These are phyloP conservation scores for Plasmodium ovale DNA, from an alignment of 169 alveolate species.

Conservation along the genomic window DNA sequence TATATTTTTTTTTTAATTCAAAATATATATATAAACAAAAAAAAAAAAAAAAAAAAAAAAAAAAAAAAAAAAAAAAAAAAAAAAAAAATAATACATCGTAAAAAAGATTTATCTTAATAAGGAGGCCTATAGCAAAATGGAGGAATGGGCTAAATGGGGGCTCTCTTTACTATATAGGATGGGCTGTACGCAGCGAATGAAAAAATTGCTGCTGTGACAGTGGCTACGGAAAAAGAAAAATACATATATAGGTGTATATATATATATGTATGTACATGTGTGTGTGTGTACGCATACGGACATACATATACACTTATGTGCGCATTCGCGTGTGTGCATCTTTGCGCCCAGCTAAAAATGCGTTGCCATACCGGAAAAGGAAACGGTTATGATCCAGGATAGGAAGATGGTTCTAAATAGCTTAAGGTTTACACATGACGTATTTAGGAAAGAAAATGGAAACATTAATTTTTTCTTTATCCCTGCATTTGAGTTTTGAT, in stretches of 20 bases:
- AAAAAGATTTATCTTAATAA: neutral
- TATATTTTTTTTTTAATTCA: neutral
- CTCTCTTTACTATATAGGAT: constrained; percentile 19
- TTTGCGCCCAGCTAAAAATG: neutral
- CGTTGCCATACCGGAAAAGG: constrained; percentile 57
- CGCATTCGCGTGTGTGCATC: neutral
- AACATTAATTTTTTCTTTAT: neutral
- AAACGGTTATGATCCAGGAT: constrained; percentile 74
- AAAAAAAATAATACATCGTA: neutral
- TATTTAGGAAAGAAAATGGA: constrained; percentile 40
- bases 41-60: neutral
- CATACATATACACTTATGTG: too few relatives aligned
- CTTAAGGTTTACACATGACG: constrained; percentile 68
- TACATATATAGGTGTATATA: constrained; percentile 7
- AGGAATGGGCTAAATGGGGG: neutral
- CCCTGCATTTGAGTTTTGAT: neutral
- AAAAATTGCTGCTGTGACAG: constrained; percentile 71
- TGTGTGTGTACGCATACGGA: too few relatives aligned
- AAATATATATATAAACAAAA: too few relatives aligned
- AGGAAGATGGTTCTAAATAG: constrained; percentile 66
- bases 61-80: neutral
- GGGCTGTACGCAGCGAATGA: constrained; percentile 76
- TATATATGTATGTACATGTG: constrained; percentile 19
- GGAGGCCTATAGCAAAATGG: neutral
- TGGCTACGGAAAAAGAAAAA: constrained; percentile 37